phyloP scores from a whole-genome alignment of 176 grass and related monocot genomes.

The Areca catechu region DNA sequence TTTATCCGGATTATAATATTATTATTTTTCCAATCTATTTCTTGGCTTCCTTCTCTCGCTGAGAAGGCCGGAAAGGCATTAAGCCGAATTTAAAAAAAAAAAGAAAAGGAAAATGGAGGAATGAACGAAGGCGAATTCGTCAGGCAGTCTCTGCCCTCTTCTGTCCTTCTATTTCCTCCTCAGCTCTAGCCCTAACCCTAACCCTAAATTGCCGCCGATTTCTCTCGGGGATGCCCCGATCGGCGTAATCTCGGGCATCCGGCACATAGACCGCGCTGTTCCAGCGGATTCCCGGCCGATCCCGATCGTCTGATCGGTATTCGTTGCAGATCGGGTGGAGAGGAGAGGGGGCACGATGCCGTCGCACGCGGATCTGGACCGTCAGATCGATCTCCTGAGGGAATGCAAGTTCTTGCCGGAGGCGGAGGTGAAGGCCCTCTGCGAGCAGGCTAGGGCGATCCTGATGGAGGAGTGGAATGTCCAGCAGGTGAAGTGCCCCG shows the following conservation, averaged over 20 bases:
- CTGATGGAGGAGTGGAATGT: conserved; percentile 99
- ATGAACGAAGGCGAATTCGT: background rate
- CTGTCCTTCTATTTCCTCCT: no score
- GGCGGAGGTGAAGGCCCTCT: conserved; percentile 69
- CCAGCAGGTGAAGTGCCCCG: conserved; percentile 89
- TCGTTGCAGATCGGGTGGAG: background rate
- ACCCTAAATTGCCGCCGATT: background rate
- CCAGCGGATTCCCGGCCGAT: background rate
- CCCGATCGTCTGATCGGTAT: conserved; percentile 1
- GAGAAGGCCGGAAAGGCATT: no score
- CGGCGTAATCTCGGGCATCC: background rate
- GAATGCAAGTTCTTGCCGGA: conserved; percentile 77
- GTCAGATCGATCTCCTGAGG: conserved; percentile 90
- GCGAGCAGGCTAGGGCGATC: conserved; percentile 94
- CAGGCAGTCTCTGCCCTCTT: no score
- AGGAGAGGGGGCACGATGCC: conserved; percentile 43
- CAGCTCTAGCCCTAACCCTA: background rate
- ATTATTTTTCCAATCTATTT: no score
- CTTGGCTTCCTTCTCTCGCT: no score
- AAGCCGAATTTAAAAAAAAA: background rate
- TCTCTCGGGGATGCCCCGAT: background rate
- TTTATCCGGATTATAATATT: no score
- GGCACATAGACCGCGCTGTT: no score
- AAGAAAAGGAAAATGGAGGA: background rate
- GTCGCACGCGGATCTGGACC: conserved; percentile 90